phyloP scores from a whole-genome alignment of 1,284 basidiomycete genomes.

The Cystobasidium pallidum region DNA sequence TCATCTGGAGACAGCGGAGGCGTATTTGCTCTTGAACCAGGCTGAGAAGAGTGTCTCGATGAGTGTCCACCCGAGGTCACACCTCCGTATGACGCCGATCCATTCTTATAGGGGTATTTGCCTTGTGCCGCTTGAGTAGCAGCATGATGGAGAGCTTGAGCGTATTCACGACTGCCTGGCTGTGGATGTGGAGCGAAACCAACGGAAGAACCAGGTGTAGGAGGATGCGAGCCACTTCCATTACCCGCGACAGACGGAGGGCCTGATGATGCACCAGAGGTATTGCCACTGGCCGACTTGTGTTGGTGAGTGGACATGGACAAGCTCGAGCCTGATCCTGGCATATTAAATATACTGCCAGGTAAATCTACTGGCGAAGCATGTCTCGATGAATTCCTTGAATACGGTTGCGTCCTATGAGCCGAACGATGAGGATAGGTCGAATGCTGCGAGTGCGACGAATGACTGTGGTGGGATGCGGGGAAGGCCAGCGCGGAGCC shows the following conservation, averaged over 20 bases:
- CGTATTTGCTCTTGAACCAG: constrained; percentile 25
- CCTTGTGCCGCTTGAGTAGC: constrained; percentile 24
- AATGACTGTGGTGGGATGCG: constrained; percentile 9
- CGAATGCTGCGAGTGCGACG: constrained; percentile 24
- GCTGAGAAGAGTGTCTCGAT: constrained; percentile 31
- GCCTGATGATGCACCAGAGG: constrained; percentile 3
- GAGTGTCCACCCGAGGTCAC: constrained; percentile 14
- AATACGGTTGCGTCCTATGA: constrained; percentile 34
- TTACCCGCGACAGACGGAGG: constrained; percentile 12
- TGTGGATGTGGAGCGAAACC: constrained; percentile 9
- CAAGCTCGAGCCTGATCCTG: not conserved
- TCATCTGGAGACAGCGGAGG: constrained; percentile 30
- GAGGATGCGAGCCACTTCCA: constrained; percentile 11
- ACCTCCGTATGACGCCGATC: constrained; percentile 11
- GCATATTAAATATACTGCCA: not conserved
- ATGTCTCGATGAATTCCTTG: constrained; percentile 31
- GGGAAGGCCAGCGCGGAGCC: not conserved
- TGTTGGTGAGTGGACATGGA: constrained; percentile 8
- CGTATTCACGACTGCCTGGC: constrained; percentile 18
- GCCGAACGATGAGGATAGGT: constrained; percentile 23
- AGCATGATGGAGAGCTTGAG: constrained; percentile 23
- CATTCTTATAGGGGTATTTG: constrained; percentile 3
- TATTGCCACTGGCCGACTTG: constrained; percentile 6
- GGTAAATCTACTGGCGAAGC: constrained; percentile 18
- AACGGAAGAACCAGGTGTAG: constrained; percentile 22